Evolutionary conservation across 257 asterid species (phyloP), one percentile per base, ranked within the genome.

Genomic region (Nicotiana obtusifolia): DNA sequence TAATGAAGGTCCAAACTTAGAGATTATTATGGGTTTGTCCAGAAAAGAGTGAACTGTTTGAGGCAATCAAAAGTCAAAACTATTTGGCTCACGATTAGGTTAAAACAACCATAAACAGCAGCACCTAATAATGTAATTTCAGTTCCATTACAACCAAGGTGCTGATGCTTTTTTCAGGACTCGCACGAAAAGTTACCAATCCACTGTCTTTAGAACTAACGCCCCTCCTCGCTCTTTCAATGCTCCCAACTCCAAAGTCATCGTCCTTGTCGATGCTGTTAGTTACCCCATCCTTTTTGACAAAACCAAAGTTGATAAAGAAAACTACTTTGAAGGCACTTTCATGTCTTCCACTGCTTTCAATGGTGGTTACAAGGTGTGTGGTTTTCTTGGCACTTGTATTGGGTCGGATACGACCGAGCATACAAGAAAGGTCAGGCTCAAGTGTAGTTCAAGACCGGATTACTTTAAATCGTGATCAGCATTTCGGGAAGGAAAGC

Each of bases 281-380:
- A 94, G 98, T 64, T 92, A 88, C 37, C 93, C 86, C 0, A 83
- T 90, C 16, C 94, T 94, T 52, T 91, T 94, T 87, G 98, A 94
- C 87, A 89, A 69, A 26, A 86, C 98, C 31, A 89, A 81, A 20
- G 90, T 94, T 7, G 97, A 94, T 37, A 94, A 94, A 37, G 82
- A 47, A 14, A 80, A 90, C 82, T 87, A 90, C 3, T 94, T 94
- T 3, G 97, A 92, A 81, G 98, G 98, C 31, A 92, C 98, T 0
- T 94, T 20, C 89, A 83, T 94, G 86, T 94, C 98, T 3, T 88
- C 96, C 15, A 83, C 91, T 4, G 49, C 82, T 16, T 88, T 84
- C 86, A 90, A 90, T 20, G 98, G 98, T 13, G 96, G 97, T 17
- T 88, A 87, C 31, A 90, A 97, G 2, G 57, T 90, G 16, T 90